Evolutionary conservation across 2,329 filamentous ascomycete species (phyloP).

Genomic region (Xylariaceae sp.): DNA sequence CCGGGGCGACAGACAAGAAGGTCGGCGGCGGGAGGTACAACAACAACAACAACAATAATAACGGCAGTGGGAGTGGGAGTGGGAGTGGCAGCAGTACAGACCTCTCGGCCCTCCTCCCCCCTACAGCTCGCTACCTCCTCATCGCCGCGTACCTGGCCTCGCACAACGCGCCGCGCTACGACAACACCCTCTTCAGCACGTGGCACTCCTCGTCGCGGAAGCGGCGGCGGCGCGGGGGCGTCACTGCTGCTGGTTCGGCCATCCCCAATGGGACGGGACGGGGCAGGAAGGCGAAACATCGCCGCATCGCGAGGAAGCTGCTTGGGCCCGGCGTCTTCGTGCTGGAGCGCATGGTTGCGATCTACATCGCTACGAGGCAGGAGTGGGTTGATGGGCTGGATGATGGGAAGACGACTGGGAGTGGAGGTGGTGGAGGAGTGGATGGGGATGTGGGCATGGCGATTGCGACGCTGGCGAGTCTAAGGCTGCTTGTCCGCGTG

Average conservation of each 20-base stretch:
- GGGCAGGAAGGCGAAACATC: slow-evolving; percentile 54
- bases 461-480: slow-evolving; percentile 74
- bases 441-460: slow-evolving; percentile 66
- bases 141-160: slow-evolving; percentile 81
- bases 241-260: background rate
- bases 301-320: slow-evolving; percentile 77
- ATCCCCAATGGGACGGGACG: slow-evolving; percentile 1
- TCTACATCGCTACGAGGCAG: slow-evolving; percentile 69
- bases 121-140: slow-evolving; percentile 75
- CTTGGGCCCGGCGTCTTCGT: slow-evolving; percentile 79
- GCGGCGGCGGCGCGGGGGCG: slow-evolving; percentile 55
- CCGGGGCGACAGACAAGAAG: no score
- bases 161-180: slow-evolving; percentile 77
- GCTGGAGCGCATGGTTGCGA: slow-evolving; percentile 78
- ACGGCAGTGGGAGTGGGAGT: background rate
- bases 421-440: slow-evolving; percentile 44
- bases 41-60: slow-evolving; percentile 22
- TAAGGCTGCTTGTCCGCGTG: slow-evolving; percentile 72
- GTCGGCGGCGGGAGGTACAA: no score
- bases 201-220: slow-evolving; percentile 59
- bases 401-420: slow-evolving; percentile 49
- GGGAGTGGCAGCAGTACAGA: slow-evolving; percentile 42
- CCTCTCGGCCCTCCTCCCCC: slow-evolving; percentile 67
- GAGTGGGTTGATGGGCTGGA: slow-evolving; percentile 55
- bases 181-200: slow-evolving; percentile 77